Conservation (phyloP, 345 rosid species). For the Carallia brachiata region DNA sequence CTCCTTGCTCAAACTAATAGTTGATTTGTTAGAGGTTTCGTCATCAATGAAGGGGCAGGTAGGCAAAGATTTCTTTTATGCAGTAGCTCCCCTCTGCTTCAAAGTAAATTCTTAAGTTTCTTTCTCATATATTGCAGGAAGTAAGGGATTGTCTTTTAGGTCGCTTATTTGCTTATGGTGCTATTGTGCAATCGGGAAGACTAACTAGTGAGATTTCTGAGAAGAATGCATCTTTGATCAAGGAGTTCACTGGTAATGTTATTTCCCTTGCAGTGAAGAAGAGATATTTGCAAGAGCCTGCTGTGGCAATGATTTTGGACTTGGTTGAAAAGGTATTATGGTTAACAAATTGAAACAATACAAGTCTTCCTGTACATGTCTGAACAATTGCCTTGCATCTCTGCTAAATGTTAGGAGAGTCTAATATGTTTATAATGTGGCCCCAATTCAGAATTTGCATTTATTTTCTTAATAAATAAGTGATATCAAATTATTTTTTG, state of each 20-base stretch:
- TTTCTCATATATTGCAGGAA: conserved; percentile 53
- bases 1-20: conserved; percentile 68
- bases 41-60: conserved; percentile 98
- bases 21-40: conserved; percentile 65
- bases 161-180: conserved; percentile 86
- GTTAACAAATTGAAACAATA: background rate
- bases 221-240: conserved; percentile 48
- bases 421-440: background rate
- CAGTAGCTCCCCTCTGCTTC: background rate
- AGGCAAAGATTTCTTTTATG: conserved; percentile 22
- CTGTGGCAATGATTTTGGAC: conserved; percentile 63
- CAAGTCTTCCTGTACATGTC: background rate
- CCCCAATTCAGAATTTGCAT: background rate
- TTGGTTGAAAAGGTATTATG: conserved; percentile 69
- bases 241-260: conserved; percentile 58
- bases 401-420: background rate
- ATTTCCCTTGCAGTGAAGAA: conserved; percentile 72
- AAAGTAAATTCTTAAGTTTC: conserved; percentile 4
- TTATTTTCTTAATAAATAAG: background rate
- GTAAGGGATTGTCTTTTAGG: conserved; percentile 84
- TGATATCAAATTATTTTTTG: background rate
- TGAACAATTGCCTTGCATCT: background rate
- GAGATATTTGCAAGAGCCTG: conserved; percentile 91
- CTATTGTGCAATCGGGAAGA: conserved; percentile 75
- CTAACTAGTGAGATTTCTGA: conserved; percentile 53